Evolutionary conservation across 768 basidiomycete genomes (phyloP).

Genomic region (Psilocybe cyanescens): DNA sequence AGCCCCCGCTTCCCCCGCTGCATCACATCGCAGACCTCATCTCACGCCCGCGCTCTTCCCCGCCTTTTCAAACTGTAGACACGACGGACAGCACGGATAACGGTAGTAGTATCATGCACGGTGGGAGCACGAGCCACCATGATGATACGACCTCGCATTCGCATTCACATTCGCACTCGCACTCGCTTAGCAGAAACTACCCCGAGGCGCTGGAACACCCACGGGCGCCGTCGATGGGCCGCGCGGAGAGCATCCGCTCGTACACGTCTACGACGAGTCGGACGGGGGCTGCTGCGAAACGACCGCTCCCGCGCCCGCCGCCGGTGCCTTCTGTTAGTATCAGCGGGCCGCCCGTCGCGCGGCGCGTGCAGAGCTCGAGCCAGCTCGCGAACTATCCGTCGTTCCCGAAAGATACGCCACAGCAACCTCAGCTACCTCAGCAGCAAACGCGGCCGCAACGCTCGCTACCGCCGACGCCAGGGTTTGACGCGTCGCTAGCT

Average conservation of each 20-base stretch:
- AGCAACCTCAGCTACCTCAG: no score
- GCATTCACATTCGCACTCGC: no score
- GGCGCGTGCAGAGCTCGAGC: conserved; percentile 23
- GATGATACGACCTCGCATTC: neutral
- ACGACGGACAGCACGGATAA: neutral
- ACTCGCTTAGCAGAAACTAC: neutral
- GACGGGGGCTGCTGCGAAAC: conserved; percentile 2
- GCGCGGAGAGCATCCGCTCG: conserved; percentile 15
- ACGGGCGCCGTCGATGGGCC: conserved; percentile 1
- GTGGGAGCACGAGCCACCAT: neutral
- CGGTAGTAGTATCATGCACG: neutral
- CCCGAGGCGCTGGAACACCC: conserved; percentile 9
- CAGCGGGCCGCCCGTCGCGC: conserved; percentile 1
- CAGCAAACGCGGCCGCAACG: neutral
- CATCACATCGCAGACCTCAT: neutral
- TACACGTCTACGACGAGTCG: conserved; percentile 10
- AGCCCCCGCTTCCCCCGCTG: conserved; percentile 1
- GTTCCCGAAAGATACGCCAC: neutral
- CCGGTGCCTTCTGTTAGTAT: neutral
- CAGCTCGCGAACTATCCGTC: conserved; percentile 16
- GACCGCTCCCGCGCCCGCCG: conserved; percentile 6
- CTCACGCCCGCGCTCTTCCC: conserved; percentile 11
- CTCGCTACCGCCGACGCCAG: conserved; percentile 6
- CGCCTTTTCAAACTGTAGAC: conserved; percentile 3
- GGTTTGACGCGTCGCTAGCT: neutral